Evolutionary conservation across 2,329 filamentous ascomycete species (phyloP).

Genomic region (Leptographium procerum): DNA sequence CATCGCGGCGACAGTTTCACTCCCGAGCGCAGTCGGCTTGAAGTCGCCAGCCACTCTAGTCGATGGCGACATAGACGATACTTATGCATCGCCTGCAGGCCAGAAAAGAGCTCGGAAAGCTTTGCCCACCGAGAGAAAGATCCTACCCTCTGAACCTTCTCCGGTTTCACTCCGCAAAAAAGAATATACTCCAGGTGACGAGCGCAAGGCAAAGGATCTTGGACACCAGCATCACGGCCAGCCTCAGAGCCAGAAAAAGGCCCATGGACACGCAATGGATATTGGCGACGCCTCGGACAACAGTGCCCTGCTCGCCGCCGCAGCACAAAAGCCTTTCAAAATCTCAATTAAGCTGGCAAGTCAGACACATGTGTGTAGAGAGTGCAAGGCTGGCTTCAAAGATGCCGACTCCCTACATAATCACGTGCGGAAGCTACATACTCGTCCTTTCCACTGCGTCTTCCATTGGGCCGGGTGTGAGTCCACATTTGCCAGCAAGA

Average conservation of each 20-base stretch:
- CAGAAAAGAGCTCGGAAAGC: conserved; percentile 11
- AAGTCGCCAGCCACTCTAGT: not conserved
- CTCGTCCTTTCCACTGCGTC: conserved; percentile 60
- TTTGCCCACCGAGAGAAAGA: conserved; percentile 11
- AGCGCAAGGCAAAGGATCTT: not conserved
- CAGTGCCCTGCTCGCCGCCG: conserved; percentile 5
- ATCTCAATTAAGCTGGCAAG: conserved; percentile 12
- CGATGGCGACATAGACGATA: not conserved
- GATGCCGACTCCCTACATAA: conserved; percentile 32
- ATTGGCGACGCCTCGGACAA: conserved; percentile 2
- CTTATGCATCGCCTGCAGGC: not conserved
- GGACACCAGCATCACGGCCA: not conserved
- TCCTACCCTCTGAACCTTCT: conserved; percentile 6
- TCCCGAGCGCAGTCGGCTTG: not conserved
- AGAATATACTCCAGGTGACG: not conserved
- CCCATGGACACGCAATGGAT: not conserved
- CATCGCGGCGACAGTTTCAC: not conserved
- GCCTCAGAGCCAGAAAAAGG: not conserved
- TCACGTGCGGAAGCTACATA: conserved; percentile 42
- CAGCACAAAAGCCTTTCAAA: conserved; percentile 12
- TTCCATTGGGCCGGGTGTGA: conserved; percentile 68
- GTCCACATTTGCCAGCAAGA: conserved; percentile 68
- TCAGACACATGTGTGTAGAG: conserved; percentile 19
- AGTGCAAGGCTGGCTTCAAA: conserved; percentile 31
- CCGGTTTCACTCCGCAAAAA: not conserved